Percentiles rank a stretch among this genome's conserved stretches.
These are phyloP conservation scores for Theobroma cacao DNA, from an alignment of 345 rosid species.

Conservation along the genomic window DNA sequence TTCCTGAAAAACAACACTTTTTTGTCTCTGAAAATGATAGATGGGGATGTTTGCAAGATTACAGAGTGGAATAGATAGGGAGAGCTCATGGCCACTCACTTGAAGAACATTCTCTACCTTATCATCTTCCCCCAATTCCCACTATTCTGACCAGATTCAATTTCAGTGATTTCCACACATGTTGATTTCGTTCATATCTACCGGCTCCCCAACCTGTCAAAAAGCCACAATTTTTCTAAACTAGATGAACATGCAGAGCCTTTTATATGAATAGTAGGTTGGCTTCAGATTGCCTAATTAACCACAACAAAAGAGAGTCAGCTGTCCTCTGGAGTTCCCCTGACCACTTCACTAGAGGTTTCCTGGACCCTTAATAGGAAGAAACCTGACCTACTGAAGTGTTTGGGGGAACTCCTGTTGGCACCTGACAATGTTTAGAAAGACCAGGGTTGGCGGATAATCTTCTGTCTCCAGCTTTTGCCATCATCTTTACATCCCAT, in stretches of 20 bases:
- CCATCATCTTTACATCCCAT: neutral
- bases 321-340: conserved; percentile 33
- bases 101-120: neutral
- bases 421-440: conserved; percentile 12
- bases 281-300: neutral
- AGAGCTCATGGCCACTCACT: neutral
- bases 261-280: neutral
- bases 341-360: conserved; percentile 30
- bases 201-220: neutral
- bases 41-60: neutral
- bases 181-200: neutral
- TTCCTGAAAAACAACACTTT: neutral
- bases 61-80: neutral
- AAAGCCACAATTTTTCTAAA: neutral
- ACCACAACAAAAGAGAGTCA: conserved; percentile 6
- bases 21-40: neutral
- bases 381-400: conserved; percentile 25
- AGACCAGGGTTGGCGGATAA: neutral
- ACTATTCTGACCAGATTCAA: neutral
- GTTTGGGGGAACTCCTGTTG: conserved; percentile 40
- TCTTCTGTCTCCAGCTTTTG: neutral
- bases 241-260: neutral
- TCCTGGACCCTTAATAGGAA: neutral
- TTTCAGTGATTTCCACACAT: neutral
- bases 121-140: neutral